phyloP scores from a whole-genome alignment of 2,329 filamentous ascomycete species.

The Pseudocercospora macadamiae region DNA sequence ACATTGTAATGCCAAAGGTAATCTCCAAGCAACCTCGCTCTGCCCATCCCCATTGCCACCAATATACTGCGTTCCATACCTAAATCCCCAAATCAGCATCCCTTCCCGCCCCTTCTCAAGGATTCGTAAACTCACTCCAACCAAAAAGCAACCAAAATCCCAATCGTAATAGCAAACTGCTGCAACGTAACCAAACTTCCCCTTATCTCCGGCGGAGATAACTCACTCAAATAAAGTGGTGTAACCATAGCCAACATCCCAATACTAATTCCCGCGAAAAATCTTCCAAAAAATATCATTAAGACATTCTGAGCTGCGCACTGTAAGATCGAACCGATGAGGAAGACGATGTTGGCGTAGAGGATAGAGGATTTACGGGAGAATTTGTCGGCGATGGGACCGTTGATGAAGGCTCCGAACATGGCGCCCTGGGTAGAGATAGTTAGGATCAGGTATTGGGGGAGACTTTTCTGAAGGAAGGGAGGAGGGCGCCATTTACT shows the following conservation, averaged over 20 bases:
- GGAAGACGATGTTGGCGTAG: not conserved
- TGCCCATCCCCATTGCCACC: slow-evolving; percentile 32
- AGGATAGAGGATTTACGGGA: not conserved
- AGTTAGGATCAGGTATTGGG: too few relatives aligned
- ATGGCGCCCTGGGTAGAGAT: not conserved
- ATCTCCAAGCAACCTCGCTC: slow-evolving; percentile 45
- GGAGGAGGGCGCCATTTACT: too few relatives aligned
- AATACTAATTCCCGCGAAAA: slow-evolving; percentile 32
- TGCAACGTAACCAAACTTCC: slow-evolving; percentile 50
- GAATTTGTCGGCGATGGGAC: not conserved
- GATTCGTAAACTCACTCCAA: slow-evolving; percentile 12
- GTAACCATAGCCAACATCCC: slow-evolving; percentile 36
- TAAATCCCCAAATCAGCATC: not conserved
- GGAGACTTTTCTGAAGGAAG: too few relatives aligned
- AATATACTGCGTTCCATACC: slow-evolving; percentile 31
- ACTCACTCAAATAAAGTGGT: slow-evolving; percentile 43
- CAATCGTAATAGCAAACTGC: slow-evolving; percentile 48
- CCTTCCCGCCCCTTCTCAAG: not conserved
- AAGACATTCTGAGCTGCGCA: not conserved
- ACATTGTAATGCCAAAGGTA: slow-evolving; percentile 48
- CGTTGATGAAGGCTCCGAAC: slow-evolving; percentile 3
- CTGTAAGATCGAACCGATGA: not conserved
- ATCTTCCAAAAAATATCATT: slow-evolving; percentile 16
- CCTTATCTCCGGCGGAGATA: slow-evolving; percentile 41
- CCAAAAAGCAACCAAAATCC: slow-evolving; percentile 49